Base-by-base conservation (phyloP, 2,329 filamentous ascomycete species). In the Diaporthe citrichinensis region DNA sequence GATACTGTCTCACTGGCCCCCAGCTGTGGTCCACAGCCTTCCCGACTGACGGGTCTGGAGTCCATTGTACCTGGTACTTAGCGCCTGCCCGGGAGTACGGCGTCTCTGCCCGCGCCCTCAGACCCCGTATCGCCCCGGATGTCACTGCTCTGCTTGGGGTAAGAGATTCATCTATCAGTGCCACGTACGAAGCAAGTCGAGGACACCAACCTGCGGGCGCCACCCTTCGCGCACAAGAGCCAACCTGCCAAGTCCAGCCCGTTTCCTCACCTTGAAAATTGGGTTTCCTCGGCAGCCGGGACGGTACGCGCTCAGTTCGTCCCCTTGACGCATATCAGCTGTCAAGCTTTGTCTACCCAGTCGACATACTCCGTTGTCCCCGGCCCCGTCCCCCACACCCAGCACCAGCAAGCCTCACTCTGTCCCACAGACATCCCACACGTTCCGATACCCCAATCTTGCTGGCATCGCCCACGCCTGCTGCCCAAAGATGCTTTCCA, bases 401-500 rank as follows among this genome's bases (percentile, higher is more conserved):
- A 14, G 15, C 58, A 51, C 61, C 71, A 62, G 67, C 44, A 76
- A 58, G 65, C 65, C 58, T 73, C 55, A 46, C 36, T 65, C 41
- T 68, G 59, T 61, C 44, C 57, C 71, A 41, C 46, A 53, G 65
- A 55, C 76, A n/a, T 72, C 71, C 75, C 58, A 31, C 34, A 49
- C 55, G 58, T 69, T 67, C 53, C 74, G 25, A 59, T 41, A 46
- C 62, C 41, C 36, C 71, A 53, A 76, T 46, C n/a, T 53, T n/a
- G 25, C 39, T 59, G 55, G 44, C 74, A 68, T 51, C 62, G 36
- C 59, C 58, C 53, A 69, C 28, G 20, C 51, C 49, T 71, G 49
- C 46, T 67, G 61, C 44, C 61, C 55, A 72, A 76, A 41, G 73
- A 91, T 91, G 89, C 84, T 90, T 79, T 87, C 89, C 69, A 83